Conservation (phyloP, 345 rosid species). For the Aegle marmelos region DNA sequence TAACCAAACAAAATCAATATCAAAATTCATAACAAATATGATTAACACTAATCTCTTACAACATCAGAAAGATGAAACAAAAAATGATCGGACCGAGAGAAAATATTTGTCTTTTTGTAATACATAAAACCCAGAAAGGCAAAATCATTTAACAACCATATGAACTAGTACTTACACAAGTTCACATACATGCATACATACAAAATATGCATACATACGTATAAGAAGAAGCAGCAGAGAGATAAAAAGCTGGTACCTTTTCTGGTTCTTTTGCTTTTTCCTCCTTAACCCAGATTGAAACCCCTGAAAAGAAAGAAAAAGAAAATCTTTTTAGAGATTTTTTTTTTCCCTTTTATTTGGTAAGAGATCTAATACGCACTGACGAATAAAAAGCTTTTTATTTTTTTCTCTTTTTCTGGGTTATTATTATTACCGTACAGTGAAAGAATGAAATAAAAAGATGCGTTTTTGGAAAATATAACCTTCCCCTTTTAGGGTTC, state of each 20-base stretch:
- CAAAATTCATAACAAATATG: neutral
- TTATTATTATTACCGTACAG: neutral
- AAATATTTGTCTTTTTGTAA: neutral
- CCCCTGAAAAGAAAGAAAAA: slow-evolving; percentile 17
- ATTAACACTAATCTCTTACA: neutral
- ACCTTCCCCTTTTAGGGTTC: slow-evolving; percentile 17
- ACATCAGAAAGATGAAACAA: neutral
- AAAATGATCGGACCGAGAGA: neutral
- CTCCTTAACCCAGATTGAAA: slow-evolving; percentile 12
- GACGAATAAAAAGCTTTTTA: neutral
- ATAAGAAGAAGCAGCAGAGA: neutral
- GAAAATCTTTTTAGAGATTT: slow-evolving; percentile 16
- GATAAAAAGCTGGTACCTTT: slow-evolving; percentile 21
- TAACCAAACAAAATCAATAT: neutral
- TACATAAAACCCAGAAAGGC: neutral
- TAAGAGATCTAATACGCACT: slow-evolving; percentile 22
- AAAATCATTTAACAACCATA: neutral
- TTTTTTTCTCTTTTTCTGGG: neutral
- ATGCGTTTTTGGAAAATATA: slow-evolving; percentile 15
- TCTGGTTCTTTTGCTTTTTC: too few relatives aligned
- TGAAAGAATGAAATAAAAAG: neutral
- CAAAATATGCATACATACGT: neutral
- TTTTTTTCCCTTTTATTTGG: neutral
- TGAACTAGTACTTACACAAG: neutral
- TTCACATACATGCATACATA: neutral